These are phyloP conservation scores for Keithomyces neogunnii DNA, from an alignment of 2,329 filamentous ascomycete genomes.

Conservation along the genomic window DNA sequence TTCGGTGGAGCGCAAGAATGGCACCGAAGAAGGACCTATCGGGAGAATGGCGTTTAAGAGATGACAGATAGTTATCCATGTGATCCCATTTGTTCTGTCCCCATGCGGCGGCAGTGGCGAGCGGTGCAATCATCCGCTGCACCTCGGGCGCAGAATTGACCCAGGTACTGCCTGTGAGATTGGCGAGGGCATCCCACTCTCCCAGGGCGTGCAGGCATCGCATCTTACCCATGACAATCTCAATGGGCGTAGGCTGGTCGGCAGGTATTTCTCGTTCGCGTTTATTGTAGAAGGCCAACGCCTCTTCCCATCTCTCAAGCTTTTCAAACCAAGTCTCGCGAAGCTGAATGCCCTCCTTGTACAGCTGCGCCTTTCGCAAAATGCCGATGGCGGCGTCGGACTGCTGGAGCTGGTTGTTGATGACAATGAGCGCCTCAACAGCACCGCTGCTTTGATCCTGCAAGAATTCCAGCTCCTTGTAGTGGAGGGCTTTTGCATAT, in stretches of 20 bases:
- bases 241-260: constrained; percentile 59
- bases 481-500: constrained; percentile 95
- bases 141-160: constrained; percentile 80
- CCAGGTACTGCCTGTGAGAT: constrained; percentile 88
- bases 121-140: constrained; percentile 80
- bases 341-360: constrained; percentile 85
- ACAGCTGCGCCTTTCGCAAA: constrained; percentile 87
- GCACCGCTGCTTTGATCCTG: constrained; percentile 94
- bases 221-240: constrained; percentile 99
- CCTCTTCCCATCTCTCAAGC: constrained; percentile 96
- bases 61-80: constrained; percentile 94
- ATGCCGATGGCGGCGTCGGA: constrained; percentile 98
- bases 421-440: constrained; percentile 94
- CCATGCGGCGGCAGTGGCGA: constrained; percentile 95
- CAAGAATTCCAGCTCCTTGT: constrained; percentile 97
- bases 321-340: constrained; percentile 99
- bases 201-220: constrained; percentile 92
- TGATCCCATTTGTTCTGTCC: constrained; percentile 93
- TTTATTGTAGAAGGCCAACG: constrained; percentile 81
- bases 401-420: constrained; percentile 98
- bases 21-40: constrained; percentile 97
- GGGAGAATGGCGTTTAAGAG: constrained; percentile 88
- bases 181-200: constrained; percentile 91
- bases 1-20: constrained; percentile 88
- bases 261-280: constrained; percentile 63